Percentiles rank a stretch among this genome's conserved stretches.
Evolutionary conservation across 2,329 filamentous ascomycete genomes (phyloP).

Genomic region (Talaromyces sp.): DNA sequence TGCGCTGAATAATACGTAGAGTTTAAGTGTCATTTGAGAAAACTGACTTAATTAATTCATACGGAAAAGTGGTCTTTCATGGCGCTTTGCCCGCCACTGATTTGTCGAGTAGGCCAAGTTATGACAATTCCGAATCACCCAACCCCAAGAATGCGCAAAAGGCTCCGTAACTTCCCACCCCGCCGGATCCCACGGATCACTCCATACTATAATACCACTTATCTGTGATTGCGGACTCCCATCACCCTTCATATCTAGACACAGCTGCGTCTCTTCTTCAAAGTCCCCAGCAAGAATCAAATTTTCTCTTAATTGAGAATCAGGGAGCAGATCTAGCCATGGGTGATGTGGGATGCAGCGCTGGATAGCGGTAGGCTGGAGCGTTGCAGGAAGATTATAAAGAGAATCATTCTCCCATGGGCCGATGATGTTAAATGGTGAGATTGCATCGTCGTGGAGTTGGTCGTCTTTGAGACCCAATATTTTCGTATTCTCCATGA

Average conservation of each 20-base stretch:
- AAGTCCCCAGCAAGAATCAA: constrained; percentile 21
- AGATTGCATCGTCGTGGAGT: constrained; percentile 22
- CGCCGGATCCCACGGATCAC: constrained; percentile 30
- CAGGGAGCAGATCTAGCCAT: constrained; percentile 30
- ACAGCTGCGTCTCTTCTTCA: constrained; percentile 19
- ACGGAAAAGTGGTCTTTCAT: constrained; percentile 24
- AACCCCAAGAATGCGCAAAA: constrained; percentile 33
- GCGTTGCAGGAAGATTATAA: constrained; percentile 9
- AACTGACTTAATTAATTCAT: too few species aligned
- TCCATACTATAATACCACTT: constrained; percentile 31
- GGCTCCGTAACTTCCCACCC: constrained; percentile 32
- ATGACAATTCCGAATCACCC: constrained; percentile 27
- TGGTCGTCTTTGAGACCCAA: constrained; percentile 16
- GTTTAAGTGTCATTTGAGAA: too few species aligned
- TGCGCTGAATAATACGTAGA: too few species aligned
- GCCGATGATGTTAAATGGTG: constrained; percentile 17
- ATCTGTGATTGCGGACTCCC: neutral
- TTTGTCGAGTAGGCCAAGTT: constrained; percentile 31
- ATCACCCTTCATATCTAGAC: constrained; percentile 20
- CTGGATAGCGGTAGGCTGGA: constrained; percentile 25
- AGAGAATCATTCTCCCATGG: constrained; percentile 8
- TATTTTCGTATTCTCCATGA: constrained; percentile 18
- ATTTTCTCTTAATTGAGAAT: constrained; percentile 25
- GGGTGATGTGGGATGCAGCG: constrained; percentile 24
- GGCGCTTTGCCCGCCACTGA: constrained; percentile 29